These are phyloP conservation scores for Delitschia confertaspora DNA, from an alignment of 495 filamentous ascomycete genomes.

Conservation along the genomic window DNA sequence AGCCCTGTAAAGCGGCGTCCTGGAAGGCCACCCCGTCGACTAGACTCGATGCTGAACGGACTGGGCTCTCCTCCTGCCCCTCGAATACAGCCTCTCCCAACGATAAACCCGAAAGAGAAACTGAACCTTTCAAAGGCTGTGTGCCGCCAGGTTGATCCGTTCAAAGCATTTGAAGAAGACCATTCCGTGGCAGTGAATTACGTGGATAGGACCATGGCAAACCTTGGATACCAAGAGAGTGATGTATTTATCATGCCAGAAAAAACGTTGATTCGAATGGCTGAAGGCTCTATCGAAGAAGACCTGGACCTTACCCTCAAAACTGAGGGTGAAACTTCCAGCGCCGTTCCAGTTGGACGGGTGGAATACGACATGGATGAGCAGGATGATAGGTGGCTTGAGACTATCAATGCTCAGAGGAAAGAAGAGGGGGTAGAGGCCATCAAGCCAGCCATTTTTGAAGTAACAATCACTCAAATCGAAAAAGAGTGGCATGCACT, in stretches of 20 bases:
- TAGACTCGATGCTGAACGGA: constrained; percentile 52
- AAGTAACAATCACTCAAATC: constrained; percentile 96
- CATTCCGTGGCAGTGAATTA: constrained; percentile 54
- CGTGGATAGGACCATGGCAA: constrained; percentile 88
- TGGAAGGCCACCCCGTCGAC: constrained; percentile 53
- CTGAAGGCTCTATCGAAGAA: constrained; percentile 71
- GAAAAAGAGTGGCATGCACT: constrained; percentile 97
- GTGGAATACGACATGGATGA: constrained; percentile 99
- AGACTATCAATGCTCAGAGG: constrained; percentile 68
- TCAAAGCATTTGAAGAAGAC: constrained; percentile 53
- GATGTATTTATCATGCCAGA: constrained; percentile 76
- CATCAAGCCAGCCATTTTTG: constrained; percentile 87
- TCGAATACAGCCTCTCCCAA: constrained; percentile 52
- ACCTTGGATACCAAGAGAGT: constrained; percentile 88
- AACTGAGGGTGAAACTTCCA: constrained; percentile 52
- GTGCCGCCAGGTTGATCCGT: constrained; percentile 50
- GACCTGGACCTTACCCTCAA: constrained; percentile 60
- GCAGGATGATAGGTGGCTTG: constrained; percentile 94
- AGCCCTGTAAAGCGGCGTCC: constrained; percentile 47
- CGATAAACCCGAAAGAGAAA: constrained; percentile 57
- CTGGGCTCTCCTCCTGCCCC: constrained; percentile 50
- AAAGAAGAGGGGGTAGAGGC: constrained; percentile 61
- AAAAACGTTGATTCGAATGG: constrained; percentile 65
- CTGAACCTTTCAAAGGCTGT: constrained; percentile 57
- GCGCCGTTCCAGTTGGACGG: constrained; percentile 48